Percentiles rank a stretch among this genome's conserved stretches.
These are phyloP conservation scores for Penicillium vulpinum DNA, from an alignment of 2,329 filamentous ascomycete genomes.

Conservation along the genomic window DNA sequence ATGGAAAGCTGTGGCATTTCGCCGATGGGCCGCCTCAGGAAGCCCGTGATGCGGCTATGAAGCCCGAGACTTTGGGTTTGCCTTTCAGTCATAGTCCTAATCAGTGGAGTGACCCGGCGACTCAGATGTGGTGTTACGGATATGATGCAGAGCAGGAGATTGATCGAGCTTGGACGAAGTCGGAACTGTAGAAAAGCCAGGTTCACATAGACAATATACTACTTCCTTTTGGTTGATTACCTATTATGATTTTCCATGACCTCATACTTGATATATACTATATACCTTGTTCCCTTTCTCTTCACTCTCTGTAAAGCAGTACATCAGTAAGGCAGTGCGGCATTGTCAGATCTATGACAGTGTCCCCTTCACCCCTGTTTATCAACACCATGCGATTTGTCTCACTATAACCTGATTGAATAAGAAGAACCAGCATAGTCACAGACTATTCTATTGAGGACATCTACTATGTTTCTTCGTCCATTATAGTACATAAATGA, in stretches of 20 bases:
- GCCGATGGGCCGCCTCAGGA: conserved; percentile 45
- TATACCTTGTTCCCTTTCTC: background rate
- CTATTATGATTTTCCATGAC: too few species aligned
- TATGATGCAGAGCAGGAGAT: conserved; percentile 49
- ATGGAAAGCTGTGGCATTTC: conserved; percentile 52
- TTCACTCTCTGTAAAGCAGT: background rate
- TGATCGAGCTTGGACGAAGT: conserved; percentile 28
- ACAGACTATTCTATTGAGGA: background rate
- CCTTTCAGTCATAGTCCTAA: conserved; percentile 46
- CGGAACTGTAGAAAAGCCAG: background rate
- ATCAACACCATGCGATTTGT: background rate
- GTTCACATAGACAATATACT: background rate
- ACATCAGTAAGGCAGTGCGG: background rate
- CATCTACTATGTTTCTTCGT: background rate
- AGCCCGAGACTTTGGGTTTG: conserved; percentile 41
- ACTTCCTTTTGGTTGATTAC: background rate
- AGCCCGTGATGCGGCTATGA: conserved; percentile 46
- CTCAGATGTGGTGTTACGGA: conserved; percentile 51
- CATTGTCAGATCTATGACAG: background rate
- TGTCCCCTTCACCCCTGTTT: background rate
- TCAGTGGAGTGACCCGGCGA: conserved; percentile 52
- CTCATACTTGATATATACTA: too few species aligned
- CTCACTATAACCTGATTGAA: background rate
- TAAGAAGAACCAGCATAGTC: background rate
- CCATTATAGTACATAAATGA: background rate